These are phyloP conservation scores for Debaryomyces castellii DNA, from an alignment of 805 yeast genomes.

Conservation along the genomic window DNA sequence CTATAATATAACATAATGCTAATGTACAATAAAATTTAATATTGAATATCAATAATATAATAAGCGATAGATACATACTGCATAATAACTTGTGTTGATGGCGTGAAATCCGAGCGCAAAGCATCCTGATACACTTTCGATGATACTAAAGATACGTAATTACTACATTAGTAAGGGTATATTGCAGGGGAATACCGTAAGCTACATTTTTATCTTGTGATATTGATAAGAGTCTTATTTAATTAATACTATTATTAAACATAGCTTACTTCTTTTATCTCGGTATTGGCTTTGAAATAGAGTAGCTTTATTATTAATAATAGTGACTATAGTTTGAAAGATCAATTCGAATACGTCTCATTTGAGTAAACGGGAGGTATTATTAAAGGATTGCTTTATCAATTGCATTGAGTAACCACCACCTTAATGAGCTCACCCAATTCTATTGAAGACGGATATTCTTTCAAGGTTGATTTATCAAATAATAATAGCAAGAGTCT, in stretches of 20 bases:
- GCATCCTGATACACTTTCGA: neutral
- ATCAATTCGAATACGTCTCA: too few species aligned
- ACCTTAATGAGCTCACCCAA: constrained; percentile 19
- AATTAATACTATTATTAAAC: neutral
- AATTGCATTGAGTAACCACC: neutral
- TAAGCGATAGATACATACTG: neutral
- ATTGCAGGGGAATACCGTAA: neutral
- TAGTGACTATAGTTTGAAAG: neutral
- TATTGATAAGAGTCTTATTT: neutral
- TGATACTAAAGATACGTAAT: neutral
- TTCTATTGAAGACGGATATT: constrained; percentile 12
- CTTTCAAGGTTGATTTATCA: neutral
- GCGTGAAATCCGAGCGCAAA: constrained; percentile 1
- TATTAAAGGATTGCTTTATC: neutral
- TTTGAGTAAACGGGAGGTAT: neutral
- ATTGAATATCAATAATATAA: too few species aligned
- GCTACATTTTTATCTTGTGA: neutral
- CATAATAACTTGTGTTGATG: neutral
- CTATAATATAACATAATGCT: neutral
- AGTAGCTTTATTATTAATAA: neutral
- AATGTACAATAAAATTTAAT: too few species aligned
- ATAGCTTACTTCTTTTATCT: neutral
- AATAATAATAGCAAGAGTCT: constrained; percentile 1
- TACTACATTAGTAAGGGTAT: neutral
- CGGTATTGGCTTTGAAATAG: neutral